phyloP scores from a whole-genome alignment of 768 basidiomycete genomes.

The Amanita muscaria region DNA sequence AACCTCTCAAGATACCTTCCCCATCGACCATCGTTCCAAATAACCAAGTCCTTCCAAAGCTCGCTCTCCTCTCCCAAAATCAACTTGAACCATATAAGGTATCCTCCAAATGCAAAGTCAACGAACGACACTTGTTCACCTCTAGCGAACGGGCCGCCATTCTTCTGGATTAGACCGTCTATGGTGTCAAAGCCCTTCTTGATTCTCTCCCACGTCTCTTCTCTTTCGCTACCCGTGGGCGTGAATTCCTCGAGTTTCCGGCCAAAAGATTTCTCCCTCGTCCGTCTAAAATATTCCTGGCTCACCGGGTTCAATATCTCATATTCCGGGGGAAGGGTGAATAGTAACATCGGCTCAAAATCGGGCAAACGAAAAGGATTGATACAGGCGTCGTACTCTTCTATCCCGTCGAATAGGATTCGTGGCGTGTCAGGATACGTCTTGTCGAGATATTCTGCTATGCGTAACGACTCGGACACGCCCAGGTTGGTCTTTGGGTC shows the following conservation, averaged over 20 bases:
- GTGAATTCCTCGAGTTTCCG: neutral
- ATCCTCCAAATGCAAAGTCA: conserved; percentile 1
- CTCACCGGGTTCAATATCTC: neutral
- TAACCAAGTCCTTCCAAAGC: neutral
- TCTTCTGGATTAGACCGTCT: neutral
- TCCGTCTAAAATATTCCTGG: neutral
- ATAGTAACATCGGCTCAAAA: neutral
- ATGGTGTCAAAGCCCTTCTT: conserved; percentile 1
- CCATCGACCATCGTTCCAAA: conserved; percentile 1
- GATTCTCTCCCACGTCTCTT: neutral
- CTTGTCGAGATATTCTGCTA: conserved; percentile 40
- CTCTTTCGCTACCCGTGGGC: neutral
- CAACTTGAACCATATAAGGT: conserved; percentile 1
- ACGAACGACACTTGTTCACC: neutral
- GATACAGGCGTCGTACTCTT: neutral
- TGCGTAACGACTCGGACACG: conserved; percentile 32
- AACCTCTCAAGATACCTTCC: neutral
- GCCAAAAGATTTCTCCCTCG: conserved; percentile 3
- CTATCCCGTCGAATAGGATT: conserved; percentile 21
- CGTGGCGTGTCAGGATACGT: conserved; percentile 32
- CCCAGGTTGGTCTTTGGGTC: conserved; percentile 31
- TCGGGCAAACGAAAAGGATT: neutral
- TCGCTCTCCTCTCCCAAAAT: conserved; percentile 2
- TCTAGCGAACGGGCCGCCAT: neutral
- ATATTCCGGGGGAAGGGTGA: neutral